These are phyloP conservation scores for Baeospora myosura DNA, from an alignment of 1,284 basidiomycete genomes.

Conservation along the genomic window DNA sequence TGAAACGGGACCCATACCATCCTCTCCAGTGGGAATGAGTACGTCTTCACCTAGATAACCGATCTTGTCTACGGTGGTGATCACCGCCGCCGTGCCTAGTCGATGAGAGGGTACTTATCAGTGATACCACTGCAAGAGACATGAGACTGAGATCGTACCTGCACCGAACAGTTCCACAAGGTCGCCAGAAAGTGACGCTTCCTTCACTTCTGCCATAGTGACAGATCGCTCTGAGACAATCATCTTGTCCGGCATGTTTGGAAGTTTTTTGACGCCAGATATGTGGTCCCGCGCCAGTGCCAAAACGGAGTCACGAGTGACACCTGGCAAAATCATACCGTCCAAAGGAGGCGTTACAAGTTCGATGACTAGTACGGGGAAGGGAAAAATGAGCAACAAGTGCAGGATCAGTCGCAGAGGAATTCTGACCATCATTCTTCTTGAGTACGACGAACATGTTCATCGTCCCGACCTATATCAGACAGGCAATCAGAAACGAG, in stretches of 20 bases:
- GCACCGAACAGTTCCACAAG: slow-evolving; percentile 91
- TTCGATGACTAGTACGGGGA: slow-evolving; percentile 47
- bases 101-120: slow-evolving; percentile 26
- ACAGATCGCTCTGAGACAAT: slow-evolving; percentile 79
- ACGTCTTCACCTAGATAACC: slow-evolving; percentile 87
- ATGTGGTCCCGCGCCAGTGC: slow-evolving; percentile 73
- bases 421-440: slow-evolving; percentile 63
- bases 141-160: slow-evolving; percentile 36
- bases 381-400: background rate
- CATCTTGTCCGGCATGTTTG: slow-evolving; percentile 62
- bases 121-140: background rate
- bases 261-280: slow-evolving; percentile 47
- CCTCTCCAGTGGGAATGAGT: slow-evolving; percentile 76
- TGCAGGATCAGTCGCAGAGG: slow-evolving; percentile 1
- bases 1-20: slow-evolving; percentile 85
- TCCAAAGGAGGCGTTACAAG: slow-evolving; percentile 90
- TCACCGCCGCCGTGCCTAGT: slow-evolving; percentile 82
- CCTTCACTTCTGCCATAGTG: slow-evolving; percentile 83
- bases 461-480: slow-evolving; percentile 81
- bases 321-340: slow-evolving; percentile 93
- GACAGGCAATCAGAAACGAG: background rate
- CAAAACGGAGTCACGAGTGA: slow-evolving; percentile 91
- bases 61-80: slow-evolving; percentile 77
- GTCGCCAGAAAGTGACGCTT: slow-evolving; percentile 60
- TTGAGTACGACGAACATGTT: slow-evolving; percentile 89